Percentiles rank a stretch among this genome's conserved stretches.
Evolutionary conservation across 1,284 basidiomycete genomes (phyloP).

Genomic region (Trametes sp.): DNA sequence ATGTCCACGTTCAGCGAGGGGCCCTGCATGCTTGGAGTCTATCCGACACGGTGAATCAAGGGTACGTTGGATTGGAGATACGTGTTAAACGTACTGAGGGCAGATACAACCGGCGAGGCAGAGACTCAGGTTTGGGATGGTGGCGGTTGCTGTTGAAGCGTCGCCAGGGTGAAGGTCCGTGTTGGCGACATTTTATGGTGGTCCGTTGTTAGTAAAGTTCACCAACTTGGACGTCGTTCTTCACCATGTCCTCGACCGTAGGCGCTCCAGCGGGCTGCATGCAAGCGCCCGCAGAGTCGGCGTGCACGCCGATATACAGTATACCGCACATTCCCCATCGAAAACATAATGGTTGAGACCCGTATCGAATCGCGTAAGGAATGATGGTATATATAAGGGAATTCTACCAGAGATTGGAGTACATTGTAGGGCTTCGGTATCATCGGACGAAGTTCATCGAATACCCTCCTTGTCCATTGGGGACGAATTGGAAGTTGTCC

Average conservation of each 20-base stretch:
- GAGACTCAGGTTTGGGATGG: neutral
- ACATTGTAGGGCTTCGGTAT: neutral
- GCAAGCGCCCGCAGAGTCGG: too few relatives aligned
- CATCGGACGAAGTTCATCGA: constrained; percentile 81
- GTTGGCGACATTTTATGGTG: neutral
- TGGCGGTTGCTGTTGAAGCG: neutral
- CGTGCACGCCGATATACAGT: too few relatives aligned
- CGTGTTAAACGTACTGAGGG: too few relatives aligned
- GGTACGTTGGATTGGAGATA: too few relatives aligned
- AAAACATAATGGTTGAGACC: too few relatives aligned
- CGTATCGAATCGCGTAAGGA: too few relatives aligned
- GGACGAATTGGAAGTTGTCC: constrained; percentile 94
- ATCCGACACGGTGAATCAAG: neutral
- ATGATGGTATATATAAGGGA: too few relatives aligned
- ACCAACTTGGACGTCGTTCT: neutral
- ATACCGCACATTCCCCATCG: too few relatives aligned
- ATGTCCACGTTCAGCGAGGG: constrained; percentile 3
- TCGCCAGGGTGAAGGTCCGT: neutral
- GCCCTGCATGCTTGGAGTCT: neutral
- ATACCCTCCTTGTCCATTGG: constrained; percentile 93
- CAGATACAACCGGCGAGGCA: neutral
- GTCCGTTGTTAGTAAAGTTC: neutral
- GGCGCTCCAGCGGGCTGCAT: neutral
- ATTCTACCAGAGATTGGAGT: neutral
- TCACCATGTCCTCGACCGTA: neutral